Evolutionary conservation across 306 rosid genomes (phyloP), one percentile per base, ranked within the genome.

Genomic region (Vigna mungo): DNA sequence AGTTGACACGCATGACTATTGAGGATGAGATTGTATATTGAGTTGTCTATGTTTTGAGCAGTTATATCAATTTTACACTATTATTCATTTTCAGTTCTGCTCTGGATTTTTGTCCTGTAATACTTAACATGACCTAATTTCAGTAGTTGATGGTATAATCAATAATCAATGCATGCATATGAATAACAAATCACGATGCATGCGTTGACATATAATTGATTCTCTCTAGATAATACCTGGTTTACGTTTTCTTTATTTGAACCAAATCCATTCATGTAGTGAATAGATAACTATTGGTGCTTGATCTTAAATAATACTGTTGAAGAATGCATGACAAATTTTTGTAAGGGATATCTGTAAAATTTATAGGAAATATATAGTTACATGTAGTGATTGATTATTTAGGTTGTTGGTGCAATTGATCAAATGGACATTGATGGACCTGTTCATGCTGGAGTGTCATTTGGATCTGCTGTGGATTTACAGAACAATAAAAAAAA

Each of bases 361-460:
- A 70, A 59, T 46, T 13, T 72, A 6, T 37, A 49, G 71, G 25
- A 65, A 10, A 12, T 59, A 4, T 18, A 2, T 49, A 51, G 56
- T 17, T 48, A 9, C n/a, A n/a, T 36, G 1, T 15, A 3, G 68
- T 62, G 68, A 27, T 52, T 71, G 49, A 64, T 62, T 81, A 68
- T 61, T 74, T 75, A 95, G 98, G 96, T 92, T 87, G 97, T 89
- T 10, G 98, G 98, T 39, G 86, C 96, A 20, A 89, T 92, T 81
- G 97, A 92, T 77, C 97, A 89, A 78, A 92, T 95, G 98, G 97
- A 94, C 49, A 77, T 90, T 79, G 98, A 92, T 54, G 98, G 91
- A 60, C 17, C 89, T 8, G 94, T 85, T 61, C 86, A 81, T 72
- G 55, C 82, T 37, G 97, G 89, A 51, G 90, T 84, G 71, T 88